Base-by-base conservation (phyloP, 2,329 filamentous ascomycete species). In the Pseudogymnoascus sp. region DNA sequence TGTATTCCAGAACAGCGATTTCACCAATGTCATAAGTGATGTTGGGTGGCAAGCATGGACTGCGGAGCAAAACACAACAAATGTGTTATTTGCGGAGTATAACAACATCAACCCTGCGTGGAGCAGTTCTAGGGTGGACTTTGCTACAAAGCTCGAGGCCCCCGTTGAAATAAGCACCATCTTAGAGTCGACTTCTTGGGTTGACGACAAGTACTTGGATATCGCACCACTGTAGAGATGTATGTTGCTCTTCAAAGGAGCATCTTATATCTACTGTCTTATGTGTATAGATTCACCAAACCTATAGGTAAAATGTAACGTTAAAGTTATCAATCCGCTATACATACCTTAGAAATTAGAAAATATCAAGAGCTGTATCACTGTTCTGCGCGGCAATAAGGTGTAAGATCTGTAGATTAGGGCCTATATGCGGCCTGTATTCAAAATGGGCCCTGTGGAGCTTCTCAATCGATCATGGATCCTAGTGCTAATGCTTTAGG, bases 21-120 rank as follows among this genome's bases (percentile, higher is more conserved):
- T 84, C 64, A 73, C 72, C n/a, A 72, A 74, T 17, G 77, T 83
- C 12, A 77, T 85, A 63, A 80, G 81, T 61, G 65, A 73, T 3
- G 73, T 73, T 5, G 81, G 81, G 0, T 84, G 82, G 80, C 68
- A 69, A n/a, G 67, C 71, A 17, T 84, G 81, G 81, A 44, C 58
- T 13, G 61, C 60, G 7, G 42, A 51, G 7, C 64, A 66, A 61
- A 39, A 36, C 1, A 65, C 63, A 4, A 60, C 62, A 17, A 61
- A 64, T 58, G 62, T 63, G 31, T 63, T 61, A 10, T 66, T 66
- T 39, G 65, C 61, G 3, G 65, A 66, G 35, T 66, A 66, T 51
- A 59, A 65, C 25, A 66, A 66, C 38, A 25, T 39, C 25, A 64
- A 64, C 5, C 64, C 65, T 2, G 65, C 61, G 17, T 63, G 62